phyloP scores from a whole-genome alignment of 306 rosid species.

The Corylus americana region DNA sequence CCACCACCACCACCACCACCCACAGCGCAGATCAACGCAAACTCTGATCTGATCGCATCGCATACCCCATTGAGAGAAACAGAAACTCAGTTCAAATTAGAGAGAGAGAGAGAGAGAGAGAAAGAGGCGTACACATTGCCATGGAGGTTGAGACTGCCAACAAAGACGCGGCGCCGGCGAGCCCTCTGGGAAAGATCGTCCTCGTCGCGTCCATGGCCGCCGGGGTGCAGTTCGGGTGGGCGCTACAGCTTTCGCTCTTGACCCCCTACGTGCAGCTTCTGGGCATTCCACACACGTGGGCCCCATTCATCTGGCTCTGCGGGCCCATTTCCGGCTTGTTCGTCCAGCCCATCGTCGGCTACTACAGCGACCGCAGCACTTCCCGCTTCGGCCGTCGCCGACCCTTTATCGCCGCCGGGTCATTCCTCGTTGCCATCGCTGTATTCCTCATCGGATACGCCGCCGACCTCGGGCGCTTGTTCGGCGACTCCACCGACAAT shows the following conservation, averaged over 20 bases:
- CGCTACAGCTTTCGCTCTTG: slow-evolving; percentile 69
- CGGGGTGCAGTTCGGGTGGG: slow-evolving; percentile 92
- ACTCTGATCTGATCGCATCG: too few species aligned
- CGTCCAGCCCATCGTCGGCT: slow-evolving; percentile 83
- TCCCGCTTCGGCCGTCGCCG: slow-evolving; percentile 92
- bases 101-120: neutral
- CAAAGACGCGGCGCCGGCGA: neutral
- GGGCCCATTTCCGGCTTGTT: slow-evolving; percentile 86
- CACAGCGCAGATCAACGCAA: too few species aligned
- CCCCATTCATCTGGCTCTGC: slow-evolving; percentile 87
- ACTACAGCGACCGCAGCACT: slow-evolving; percentile 77
- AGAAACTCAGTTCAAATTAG: neutral
- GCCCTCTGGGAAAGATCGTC: slow-evolving; percentile 48
- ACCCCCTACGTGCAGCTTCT: slow-evolving; percentile 84
- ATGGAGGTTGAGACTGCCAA: slow-evolving; percentile 27
- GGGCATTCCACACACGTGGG: slow-evolving; percentile 68
- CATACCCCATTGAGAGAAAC: neutral
- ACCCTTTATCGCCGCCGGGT: slow-evolving; percentile 68
- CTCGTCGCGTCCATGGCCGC: slow-evolving; percentile 80
- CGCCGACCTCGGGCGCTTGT: slow-evolving; percentile 68
- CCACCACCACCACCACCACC: too few species aligned
- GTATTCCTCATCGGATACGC: slow-evolving; percentile 86
- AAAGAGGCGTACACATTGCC: neutral
- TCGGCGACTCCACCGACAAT: slow-evolving; percentile 38
- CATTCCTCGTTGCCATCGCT: slow-evolving; percentile 50